Evolutionary conservation across 1,284 basidiomycete species (phyloP).

Genomic region (Lentinus polychrous): DNA sequence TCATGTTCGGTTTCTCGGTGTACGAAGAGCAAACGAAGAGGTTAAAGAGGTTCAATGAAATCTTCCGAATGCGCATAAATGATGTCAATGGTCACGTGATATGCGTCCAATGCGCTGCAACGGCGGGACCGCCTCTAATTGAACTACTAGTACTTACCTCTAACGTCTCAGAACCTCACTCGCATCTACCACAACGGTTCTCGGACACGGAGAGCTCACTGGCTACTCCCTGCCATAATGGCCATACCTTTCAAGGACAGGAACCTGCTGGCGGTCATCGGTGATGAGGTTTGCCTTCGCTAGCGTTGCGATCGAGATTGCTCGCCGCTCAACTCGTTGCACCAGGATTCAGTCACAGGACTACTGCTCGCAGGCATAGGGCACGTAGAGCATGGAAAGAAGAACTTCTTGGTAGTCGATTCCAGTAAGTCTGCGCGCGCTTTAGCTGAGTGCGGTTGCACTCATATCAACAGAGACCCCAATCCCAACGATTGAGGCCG

Average conservation of each 20-base stretch:
- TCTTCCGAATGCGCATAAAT: too few relatives aligned
- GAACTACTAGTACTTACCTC: too few relatives aligned
- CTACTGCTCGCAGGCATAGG: slow-evolving; percentile 89
- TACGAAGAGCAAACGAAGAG: too few relatives aligned
- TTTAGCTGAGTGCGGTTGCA: not conserved
- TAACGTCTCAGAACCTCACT: too few relatives aligned
- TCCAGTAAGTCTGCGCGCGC: slow-evolving; percentile 51
- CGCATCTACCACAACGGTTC: too few relatives aligned
- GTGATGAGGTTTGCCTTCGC: slow-evolving; percentile 71
- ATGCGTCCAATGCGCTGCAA: too few relatives aligned
- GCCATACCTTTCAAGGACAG: slow-evolving; percentile 71
- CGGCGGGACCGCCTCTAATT: too few relatives aligned
- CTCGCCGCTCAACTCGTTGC: not conserved
- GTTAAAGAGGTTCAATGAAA: too few relatives aligned
- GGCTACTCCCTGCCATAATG: slow-evolving; percentile 11
- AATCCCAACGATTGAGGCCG: slow-evolving; percentile 78
- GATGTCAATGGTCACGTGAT: too few relatives aligned
- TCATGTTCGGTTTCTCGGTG: not conserved
- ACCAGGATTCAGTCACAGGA: slow-evolving; percentile 91
- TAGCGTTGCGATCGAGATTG: not conserved
- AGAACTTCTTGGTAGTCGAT: slow-evolving; percentile 95
- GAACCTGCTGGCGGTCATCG: slow-evolving; percentile 86
- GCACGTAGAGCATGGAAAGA: slow-evolving; percentile 83
- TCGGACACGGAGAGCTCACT: too few relatives aligned
- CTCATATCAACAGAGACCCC: slow-evolving; percentile 65